phyloP scores from a whole-genome alignment of 2,329 filamentous ascomycete species.

The Dichotomopilus funicola region DNA sequence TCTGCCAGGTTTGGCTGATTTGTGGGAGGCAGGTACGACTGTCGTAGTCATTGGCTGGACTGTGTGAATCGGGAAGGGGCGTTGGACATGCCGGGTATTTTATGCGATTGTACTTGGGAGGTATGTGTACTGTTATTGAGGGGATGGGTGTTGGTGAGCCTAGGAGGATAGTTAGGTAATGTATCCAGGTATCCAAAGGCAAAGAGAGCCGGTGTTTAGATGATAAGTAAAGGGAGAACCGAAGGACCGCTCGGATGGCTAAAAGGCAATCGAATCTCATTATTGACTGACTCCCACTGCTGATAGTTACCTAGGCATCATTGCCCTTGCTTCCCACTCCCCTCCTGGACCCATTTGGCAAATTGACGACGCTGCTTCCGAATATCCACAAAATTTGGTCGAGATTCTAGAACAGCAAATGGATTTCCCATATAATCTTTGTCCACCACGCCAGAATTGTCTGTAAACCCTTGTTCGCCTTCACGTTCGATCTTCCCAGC shows the following conservation, averaged over 20 bases:
- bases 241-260: background rate
- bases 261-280: background rate
- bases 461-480: slow-evolving; percentile 53
- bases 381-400: slow-evolving; percentile 83
- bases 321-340: slow-evolving; percentile 5
- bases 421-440: slow-evolving; percentile 70
- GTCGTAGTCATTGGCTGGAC: too few relatives aligned
- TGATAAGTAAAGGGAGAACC: background rate
- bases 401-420: slow-evolving; percentile 69
- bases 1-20: too few relatives aligned
- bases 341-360: slow-evolving; percentile 59
- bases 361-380: slow-evolving; percentile 75
- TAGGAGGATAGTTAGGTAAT: background rate
- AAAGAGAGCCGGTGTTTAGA: too few relatives aligned
- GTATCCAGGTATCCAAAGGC: too few relatives aligned
- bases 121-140: too few relatives aligned
- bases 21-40: too few relatives aligned
- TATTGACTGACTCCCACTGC: background rate
- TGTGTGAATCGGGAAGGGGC: too few relatives aligned
- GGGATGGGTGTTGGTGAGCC: background rate
- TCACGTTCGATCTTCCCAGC: slow-evolving; percentile 77
- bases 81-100: too few relatives aligned
- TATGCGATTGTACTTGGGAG: too few relatives aligned
- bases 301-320: background rate
- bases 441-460: slow-evolving; percentile 58